Evolutionary conservation across 2,329 filamentous ascomycete species (phyloP), one percentile per base, ranked within the genome.

Genomic region (Periglandula ipomoeae): DNA sequence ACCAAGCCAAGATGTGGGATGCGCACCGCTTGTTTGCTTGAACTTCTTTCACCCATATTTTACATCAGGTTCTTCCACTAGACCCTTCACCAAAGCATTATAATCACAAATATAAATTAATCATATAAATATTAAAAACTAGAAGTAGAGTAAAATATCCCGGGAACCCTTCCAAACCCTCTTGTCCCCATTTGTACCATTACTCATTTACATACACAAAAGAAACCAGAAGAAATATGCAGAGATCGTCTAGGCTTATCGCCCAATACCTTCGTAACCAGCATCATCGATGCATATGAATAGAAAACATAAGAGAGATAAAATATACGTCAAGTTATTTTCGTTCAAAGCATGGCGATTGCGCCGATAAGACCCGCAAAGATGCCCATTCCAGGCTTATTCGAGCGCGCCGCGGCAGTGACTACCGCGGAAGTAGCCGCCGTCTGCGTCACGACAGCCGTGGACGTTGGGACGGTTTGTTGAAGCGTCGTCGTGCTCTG

Each of bases 401-500:
- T 63, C 27, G 59, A 55, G 26, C 48, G 38, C 2, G 50, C 53
- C 2, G 49, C 55, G 15, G 49, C 55, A 6, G 52, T 60, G 55
- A 27, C 63, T 62, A 50, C 57, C 59, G 47, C 55, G 61, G 48
- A 15, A 15, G 24, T n/a, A 23, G 23, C 13, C 11, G 19, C 24
- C 1, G 47, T 50, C 13, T 46, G 27, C 6, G 48, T 50, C 6
- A 56, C 41, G n/a, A 58, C 44, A 11, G 60, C 51, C 1, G 61
- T 62, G 15, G 54, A 56, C 19, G 59, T 62, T 23, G 60, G 48
- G 13, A 19, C 37, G 8, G 19, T 42, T 19, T 50, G 32, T 15
- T 30, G 11, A 15, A 50, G 62, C n/a, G 64, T 65, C 39, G 70
- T 53, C 11, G 71, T 74, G 6, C 65, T 64, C 10, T 67, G 20